These are phyloP conservation scores for Castanea sativa DNA, from an alignment of 306 rosid species.

Conservation along the genomic window DNA sequence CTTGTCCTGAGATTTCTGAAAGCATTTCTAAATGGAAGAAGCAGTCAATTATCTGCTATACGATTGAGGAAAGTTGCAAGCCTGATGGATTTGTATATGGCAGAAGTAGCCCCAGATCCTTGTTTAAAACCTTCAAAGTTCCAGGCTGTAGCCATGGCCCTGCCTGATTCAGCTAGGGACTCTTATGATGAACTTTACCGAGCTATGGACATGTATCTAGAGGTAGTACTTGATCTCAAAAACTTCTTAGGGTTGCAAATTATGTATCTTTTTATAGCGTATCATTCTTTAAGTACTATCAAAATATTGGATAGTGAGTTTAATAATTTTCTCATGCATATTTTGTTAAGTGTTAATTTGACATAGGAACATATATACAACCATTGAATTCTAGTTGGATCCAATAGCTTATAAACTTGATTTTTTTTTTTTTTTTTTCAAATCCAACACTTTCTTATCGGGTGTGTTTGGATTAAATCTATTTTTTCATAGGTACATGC, in stretches of 20 bases:
- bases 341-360: not conserved
- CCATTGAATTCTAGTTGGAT: not conserved
- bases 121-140: conserved; percentile 74
- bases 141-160: conserved; percentile 54
- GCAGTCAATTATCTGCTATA: conserved; percentile 24
- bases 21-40: conserved; percentile 47
- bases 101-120: conserved; percentile 98
- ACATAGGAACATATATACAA: not conserved
- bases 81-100: conserved; percentile 73
- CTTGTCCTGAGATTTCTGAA: conserved; percentile 77
- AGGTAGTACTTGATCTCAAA: conserved; percentile 48
- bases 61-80: conserved; percentile 58
- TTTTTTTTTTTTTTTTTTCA: not conserved
- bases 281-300: not conserved
- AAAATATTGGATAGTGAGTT: conserved; percentile 6
- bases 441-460: not conserved
- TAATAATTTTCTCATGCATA: conserved; percentile 3
- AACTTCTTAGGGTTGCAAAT: conserved; percentile 2
- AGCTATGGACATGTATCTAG: conserved; percentile 79
- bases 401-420: not conserved
- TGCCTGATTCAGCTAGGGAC: conserved; percentile 82
- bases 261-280: not conserved
- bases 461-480: conserved; percentile 20
- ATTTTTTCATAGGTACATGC: conserved; percentile 64
- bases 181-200: conserved; percentile 78